phyloP scores from a whole-genome alignment of 805 yeast genomes.

The Saccharomycopsis guyanensis region DNA sequence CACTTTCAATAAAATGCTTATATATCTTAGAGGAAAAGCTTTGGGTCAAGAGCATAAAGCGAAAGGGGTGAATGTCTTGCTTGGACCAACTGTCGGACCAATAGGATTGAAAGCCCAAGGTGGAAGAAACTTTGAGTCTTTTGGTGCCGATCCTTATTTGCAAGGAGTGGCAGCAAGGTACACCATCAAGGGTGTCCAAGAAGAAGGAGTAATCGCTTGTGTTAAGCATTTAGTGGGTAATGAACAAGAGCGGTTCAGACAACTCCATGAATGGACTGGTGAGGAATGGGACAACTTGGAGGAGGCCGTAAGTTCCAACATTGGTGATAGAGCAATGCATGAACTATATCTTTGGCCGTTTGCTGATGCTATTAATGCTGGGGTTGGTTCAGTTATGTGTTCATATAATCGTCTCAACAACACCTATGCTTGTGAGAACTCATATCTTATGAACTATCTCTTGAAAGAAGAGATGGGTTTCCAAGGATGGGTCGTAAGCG shows the following conservation, averaged over 20 bases:
- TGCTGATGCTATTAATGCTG: conserved; percentile 54
- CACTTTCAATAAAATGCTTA: conserved; percentile 46
- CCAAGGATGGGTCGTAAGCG: conserved; percentile 61
- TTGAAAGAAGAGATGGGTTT: conserved; percentile 57
- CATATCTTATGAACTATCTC: conserved; percentile 44
- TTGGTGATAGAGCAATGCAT: conserved; percentile 55
- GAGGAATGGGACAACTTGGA: conserved; percentile 18
- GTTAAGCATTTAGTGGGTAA: conserved; percentile 53
- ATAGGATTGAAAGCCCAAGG: conserved; percentile 56
- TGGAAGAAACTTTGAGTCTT: conserved; percentile 60
- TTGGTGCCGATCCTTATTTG: conserved; percentile 54
- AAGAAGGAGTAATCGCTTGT: conserved; percentile 48
- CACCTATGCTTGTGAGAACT: conserved; percentile 52
- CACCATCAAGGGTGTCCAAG: conserved; percentile 49
- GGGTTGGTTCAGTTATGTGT: conserved; percentile 57
- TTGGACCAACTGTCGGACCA: conserved; percentile 56
- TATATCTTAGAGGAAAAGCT: conserved; percentile 47
- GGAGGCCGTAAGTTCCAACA: conserved; percentile 41
- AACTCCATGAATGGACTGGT: conserved; percentile 26
- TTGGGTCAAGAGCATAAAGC: conserved; percentile 46
- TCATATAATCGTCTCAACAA: conserved; percentile 51
- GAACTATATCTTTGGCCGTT: conserved; percentile 61
- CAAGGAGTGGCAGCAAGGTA: conserved; percentile 48
- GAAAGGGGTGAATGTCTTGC: conserved; percentile 47
- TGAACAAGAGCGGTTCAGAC: conserved; percentile 57